Conservation (phyloP, 2,329 filamentous ascomycete genomes). For the Geosmithia morbida region DNA sequence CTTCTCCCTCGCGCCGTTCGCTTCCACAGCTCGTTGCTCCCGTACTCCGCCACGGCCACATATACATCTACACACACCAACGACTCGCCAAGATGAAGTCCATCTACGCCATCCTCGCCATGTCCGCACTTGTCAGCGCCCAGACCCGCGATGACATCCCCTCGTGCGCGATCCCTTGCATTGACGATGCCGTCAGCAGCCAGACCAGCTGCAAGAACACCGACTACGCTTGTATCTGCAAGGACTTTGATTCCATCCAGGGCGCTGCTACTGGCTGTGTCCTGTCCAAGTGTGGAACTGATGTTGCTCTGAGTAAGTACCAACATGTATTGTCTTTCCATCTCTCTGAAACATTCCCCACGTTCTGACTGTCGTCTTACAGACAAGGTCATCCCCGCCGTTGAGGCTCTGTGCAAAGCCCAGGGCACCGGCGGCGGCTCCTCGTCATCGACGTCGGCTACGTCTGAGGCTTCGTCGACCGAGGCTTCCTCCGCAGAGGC, state of each 20-base stretch:
- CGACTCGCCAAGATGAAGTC: conserved; percentile 24
- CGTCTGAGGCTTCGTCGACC: conserved; percentile 2
- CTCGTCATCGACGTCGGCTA: conserved; percentile 1
- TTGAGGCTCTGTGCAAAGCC: conserved; percentile 17
- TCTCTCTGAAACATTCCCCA: too few relatives aligned
- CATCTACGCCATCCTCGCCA: conserved; percentile 16
- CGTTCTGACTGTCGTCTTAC: neutral
- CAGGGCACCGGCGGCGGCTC: conserved; percentile 2
- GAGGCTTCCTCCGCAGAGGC: conserved; percentile 4
- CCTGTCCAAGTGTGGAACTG: conserved; percentile 18
- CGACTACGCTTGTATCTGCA: conserved; percentile 20
- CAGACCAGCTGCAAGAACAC: conserved; percentile 15
- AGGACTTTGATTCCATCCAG: conserved; percentile 17
- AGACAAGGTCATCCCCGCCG: conserved; percentile 24
- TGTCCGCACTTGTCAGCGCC: conserved; percentile 18
- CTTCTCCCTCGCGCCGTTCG: conserved; percentile 4
- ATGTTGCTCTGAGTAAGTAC: conserved; percentile 22
- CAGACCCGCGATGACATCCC: conserved; percentile 19
- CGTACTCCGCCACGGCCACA: conserved; percentile 3
- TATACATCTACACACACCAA: conserved; percentile 2
- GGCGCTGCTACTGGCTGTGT: conserved; percentile 18
- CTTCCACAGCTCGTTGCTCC: neutral
- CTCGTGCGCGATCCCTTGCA: conserved; percentile 21
- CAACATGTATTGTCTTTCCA: too few relatives aligned
- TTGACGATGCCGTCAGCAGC: conserved; percentile 14